Base-by-base conservation (phyloP, 106 monocot genomes). In the Dendrobium officinale region DNA sequence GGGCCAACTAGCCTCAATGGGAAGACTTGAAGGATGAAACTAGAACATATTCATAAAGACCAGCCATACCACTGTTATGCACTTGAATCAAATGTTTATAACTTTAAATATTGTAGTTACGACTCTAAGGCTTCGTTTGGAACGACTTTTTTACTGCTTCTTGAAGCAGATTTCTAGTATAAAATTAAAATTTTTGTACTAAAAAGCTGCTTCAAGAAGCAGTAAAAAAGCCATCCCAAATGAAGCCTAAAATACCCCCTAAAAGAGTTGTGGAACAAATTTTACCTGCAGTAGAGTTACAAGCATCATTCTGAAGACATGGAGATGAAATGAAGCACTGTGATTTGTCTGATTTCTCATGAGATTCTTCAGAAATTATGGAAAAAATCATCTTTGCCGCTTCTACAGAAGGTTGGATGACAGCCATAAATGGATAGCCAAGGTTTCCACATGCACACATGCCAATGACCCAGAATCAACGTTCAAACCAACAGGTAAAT, bases 391-490 rank as follows among this genome's bases (percentile, higher is more conserved):
- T 79, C 58, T 81, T 86, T 15, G 73, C 72, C 83, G 84, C 89
- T 47, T 81, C 76, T 44, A 77, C 79, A 48, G 84, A 82, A 78
- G 99, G 99, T 84, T 93, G 95, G 41, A 99, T 55, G 56, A 99
- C 78, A 8, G 91, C 90, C 98, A 99, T 99, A 82, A 99, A 95
- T 79, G 99, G 99, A 80, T 91, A 99, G 20, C 99, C 99, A 82
- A 99, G 99, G 72, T 87, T 91, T 75, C 99, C 99, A 87, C 99
- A 99, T 78, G 95, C 89, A 95, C 95, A 84, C 99, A 99, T 80
- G 87, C 82, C 84, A 99, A 88, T 20, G 90, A 85, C 42, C 99
- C 99, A 48, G 95, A 87, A 87, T 99, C 93, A 81, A 95, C 77
- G 72, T 90, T 84, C 79, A 99, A 82, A 72, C 91, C 95, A 85